Evolutionary conservation across 2,329 filamentous ascomycete genomes (phyloP).

Genomic region (Aspergillus sp.): DNA sequence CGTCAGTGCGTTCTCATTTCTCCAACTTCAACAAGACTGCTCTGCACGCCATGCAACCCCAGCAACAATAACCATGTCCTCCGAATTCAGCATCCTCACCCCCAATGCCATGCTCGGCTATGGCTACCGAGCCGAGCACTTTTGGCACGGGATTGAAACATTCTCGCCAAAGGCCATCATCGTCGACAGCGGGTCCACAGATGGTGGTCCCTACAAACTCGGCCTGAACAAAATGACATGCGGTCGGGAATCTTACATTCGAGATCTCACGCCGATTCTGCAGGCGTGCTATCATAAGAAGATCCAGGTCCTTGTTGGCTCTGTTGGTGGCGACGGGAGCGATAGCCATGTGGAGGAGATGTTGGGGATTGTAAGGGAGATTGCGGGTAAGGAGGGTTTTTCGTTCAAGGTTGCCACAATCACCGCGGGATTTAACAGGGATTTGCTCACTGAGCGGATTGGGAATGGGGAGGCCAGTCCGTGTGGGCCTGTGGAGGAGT

Average conservation of each 20-base stretch:
- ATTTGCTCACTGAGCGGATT: not conserved
- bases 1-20: no score
- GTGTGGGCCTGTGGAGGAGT: not conserved
- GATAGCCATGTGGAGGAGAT: not conserved
- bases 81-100: not conserved
- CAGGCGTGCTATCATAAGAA: not conserved
- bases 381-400: no score
- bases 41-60: no score
- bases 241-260: not conserved
- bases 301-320: not conserved
- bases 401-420: not conserved
- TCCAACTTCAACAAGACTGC: no score
- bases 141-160: not conserved
- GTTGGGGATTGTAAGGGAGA: no score
- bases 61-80: not conserved
- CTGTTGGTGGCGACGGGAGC: not conserved
- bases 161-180: not conserved
- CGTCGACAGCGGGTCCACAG: not conserved
- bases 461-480: not conserved
- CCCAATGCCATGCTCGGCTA: not conserved
- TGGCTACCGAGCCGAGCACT: not conserved
- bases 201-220: not conserved
- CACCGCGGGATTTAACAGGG: not conserved
- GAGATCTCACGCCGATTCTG: not conserved
- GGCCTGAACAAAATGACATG: not conserved